Evolutionary conservation across 2,329 filamentous ascomycete genomes (phyloP).

Genomic region (Aspergillus terreus): DNA sequence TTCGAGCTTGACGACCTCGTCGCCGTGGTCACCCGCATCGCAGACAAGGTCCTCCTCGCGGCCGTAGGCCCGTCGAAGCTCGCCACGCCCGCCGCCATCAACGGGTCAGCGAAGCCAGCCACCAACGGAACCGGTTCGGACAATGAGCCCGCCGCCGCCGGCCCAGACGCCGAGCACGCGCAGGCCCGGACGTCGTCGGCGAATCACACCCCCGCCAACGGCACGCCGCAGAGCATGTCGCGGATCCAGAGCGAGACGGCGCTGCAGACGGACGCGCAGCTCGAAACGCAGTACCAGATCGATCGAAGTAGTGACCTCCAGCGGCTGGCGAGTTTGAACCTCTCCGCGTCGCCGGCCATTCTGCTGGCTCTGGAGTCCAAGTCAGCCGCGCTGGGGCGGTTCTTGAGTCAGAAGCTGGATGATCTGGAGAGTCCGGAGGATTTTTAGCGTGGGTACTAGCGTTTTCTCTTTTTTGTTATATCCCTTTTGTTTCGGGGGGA

Average conservation of each 20-base stretch:
- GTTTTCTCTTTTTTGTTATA: neutral
- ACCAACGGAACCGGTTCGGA: neutral
- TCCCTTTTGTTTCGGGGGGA: neutral
- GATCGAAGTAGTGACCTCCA: conserved; percentile 38
- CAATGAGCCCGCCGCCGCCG: neutral
- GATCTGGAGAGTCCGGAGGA: conserved; percentile 42
- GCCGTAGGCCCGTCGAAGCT: conserved; percentile 37
- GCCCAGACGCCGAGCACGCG: neutral
- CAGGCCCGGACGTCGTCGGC: neutral
- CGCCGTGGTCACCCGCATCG: conserved; percentile 40
- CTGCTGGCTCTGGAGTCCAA: conserved; percentile 41
- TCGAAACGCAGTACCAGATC: conserved; percentile 37
- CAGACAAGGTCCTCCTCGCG: conserved; percentile 41
- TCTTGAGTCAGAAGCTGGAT: conserved; percentile 37
- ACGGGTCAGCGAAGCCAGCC: neutral
- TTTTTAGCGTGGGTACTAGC: conserved; percentile 24
- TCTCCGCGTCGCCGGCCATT: conserved; percentile 36
- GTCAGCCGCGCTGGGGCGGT: conserved; percentile 38
- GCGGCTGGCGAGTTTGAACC: conserved; percentile 37
- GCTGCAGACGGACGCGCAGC: conserved; percentile 21
- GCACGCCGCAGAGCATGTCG: conserved; percentile 5
- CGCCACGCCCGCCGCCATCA: neutral
- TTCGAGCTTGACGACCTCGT: conserved; percentile 41
- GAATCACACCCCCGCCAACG: conserved; percentile 3
- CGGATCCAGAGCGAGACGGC: conserved; percentile 11